These are phyloP conservation scores for Hypoxylon perforatum DNA, from an alignment of 495 filamentous ascomycete species.

Conservation along the genomic window DNA sequence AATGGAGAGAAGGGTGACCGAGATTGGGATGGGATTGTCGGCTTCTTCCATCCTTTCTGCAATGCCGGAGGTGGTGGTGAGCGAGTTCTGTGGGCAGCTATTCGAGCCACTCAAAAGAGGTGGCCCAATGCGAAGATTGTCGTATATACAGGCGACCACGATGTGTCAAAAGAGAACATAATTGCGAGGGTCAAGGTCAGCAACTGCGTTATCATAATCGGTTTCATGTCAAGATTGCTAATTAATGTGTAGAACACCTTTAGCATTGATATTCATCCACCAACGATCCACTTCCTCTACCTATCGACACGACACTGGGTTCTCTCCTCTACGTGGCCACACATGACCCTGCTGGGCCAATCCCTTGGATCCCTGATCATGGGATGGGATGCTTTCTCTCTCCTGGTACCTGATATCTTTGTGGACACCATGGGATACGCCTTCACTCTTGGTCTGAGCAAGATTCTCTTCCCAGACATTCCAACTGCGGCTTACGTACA, in stretches of 20 bases:
- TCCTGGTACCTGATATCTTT: conserved; percentile 92
- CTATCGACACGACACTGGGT: conserved; percentile 88
- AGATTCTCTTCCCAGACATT: conserved; percentile 81
- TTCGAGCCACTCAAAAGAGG: conserved; percentile 87
- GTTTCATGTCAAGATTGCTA: neutral
- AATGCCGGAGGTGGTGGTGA: conserved; percentile 97
- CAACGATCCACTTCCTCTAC: conserved; percentile 88
- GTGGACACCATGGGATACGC: conserved; percentile 99
- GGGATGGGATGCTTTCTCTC: conserved; percentile 91
- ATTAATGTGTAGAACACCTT: conserved; percentile 75
- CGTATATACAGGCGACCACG: conserved; percentile 95
- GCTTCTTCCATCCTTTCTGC: conserved; percentile 98
- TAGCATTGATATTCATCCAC: conserved; percentile 88
- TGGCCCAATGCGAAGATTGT: conserved; percentile 90
- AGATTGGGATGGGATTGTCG: conserved; percentile 85
- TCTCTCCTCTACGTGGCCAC: conserved; percentile 83
- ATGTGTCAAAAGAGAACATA: conserved; percentile 81
- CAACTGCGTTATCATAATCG: neutral
- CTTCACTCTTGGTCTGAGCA: conserved; percentile 84
- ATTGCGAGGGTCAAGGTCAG: conserved; percentile 78
- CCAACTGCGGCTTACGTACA: conserved; percentile 96
- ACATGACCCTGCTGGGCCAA: conserved; percentile 94
- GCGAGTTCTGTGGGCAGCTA: conserved; percentile 95
- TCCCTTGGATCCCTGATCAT: conserved; percentile 86
- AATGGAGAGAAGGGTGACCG: conserved; percentile 64